These are phyloP conservation scores for Talaromyces sp. DNA, from an alignment of 2,329 filamentous ascomycete species.

Conservation along the genomic window DNA sequence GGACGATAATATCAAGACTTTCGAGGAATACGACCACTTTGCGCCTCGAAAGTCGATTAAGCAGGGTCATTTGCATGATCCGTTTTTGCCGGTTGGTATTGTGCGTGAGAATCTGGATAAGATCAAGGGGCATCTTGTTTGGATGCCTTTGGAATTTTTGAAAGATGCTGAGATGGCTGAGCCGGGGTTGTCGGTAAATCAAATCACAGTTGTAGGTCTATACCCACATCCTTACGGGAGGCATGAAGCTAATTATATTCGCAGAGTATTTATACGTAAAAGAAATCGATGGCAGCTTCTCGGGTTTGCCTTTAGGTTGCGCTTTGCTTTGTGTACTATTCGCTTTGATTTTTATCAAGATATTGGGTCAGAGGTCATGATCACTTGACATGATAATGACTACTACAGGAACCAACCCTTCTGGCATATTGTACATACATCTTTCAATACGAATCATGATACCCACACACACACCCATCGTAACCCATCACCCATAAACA, in stretches of 20 bases:
- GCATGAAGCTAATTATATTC: neutral
- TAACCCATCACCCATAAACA: neutral
- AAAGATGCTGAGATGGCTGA: conserved; percentile 70
- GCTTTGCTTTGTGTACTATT: neutral
- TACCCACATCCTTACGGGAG: neutral
- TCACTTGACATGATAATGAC: neutral
- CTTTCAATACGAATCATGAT: neutral
- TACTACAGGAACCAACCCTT: no score
- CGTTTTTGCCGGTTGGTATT: conserved; percentile 68
- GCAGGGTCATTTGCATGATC: conserved; percentile 82
- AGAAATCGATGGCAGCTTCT: neutral
- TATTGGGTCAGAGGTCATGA: neutral
- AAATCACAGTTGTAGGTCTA: conserved; percentile 75
- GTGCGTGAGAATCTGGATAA: conserved; percentile 72
- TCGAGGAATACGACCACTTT: conserved; percentile 84
- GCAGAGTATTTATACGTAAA: conserved; percentile 17
- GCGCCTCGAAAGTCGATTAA: conserved; percentile 63
- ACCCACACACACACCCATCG: neutral
- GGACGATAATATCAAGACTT: conserved; percentile 82
- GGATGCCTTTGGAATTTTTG: conserved; percentile 73
- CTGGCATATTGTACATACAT: neutral
- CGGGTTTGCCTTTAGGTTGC: neutral
- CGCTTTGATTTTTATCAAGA: neutral
- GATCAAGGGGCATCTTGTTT: conserved; percentile 85
- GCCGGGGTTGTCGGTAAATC: conserved; percentile 78